phyloP scores from a whole-genome alignment of 225 moss, liverwort and hornwort species.

The Pleurozium schreberi region DNA sequence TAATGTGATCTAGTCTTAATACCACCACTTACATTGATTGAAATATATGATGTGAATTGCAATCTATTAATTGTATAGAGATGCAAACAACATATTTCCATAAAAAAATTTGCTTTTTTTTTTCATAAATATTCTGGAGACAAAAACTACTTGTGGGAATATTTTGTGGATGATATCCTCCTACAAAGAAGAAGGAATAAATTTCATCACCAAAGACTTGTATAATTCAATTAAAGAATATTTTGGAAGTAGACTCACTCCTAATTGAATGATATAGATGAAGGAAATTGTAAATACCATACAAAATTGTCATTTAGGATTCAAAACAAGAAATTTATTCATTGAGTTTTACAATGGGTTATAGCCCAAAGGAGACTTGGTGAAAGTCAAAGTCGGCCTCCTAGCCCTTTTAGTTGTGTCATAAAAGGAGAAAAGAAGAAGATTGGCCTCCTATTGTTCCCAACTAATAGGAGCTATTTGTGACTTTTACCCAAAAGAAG shows the following conservation, averaged over 20 bases:
- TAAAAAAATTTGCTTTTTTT: background rate
- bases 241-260: background rate
- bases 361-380: background rate
- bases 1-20: background rate
- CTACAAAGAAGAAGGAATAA: background rate
- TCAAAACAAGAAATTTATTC: background rate
- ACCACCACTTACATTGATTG: background rate
- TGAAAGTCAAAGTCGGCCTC: background rate
- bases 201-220: too few relatives aligned
- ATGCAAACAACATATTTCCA: background rate
- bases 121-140: background rate
- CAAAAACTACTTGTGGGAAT: accelerated
- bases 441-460: background rate
- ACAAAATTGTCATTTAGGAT: background rate
- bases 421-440: too few relatives aligned
- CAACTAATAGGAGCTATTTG: background rate
- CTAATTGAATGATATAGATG: background rate
- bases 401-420: too few relatives aligned
- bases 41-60: background rate
- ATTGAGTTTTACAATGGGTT: background rate
- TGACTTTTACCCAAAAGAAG: background rate
- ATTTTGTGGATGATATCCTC: background rate
- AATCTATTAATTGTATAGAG: background rate
- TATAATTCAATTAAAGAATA: background rate
- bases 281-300: background rate